A percentile compares a stretch with the other conserved stretches of the same genome.
Conservation (phyloP, 257 asterid genomes). For the Linaria vulgaris region DNA sequence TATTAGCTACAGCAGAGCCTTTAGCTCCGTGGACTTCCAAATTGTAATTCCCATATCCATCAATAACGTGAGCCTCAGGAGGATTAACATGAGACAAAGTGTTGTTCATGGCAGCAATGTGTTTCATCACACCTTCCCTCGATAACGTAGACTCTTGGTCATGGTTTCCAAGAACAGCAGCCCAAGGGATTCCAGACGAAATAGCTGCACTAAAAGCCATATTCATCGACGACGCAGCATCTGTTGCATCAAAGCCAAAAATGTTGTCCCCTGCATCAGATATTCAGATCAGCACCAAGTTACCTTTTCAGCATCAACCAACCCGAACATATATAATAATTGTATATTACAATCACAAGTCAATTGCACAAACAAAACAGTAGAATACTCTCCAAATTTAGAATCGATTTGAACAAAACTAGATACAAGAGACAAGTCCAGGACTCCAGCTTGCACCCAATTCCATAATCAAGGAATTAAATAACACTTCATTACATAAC, state of each 20-base stretch:
- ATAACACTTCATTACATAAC: background rate
- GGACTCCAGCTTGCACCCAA: no score
- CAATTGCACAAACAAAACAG: background rate
- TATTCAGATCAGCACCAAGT: slow-evolving; percentile 20
- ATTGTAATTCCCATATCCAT: slow-evolving; percentile 91
- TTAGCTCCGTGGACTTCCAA: slow-evolving; percentile 72
- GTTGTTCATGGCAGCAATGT: slow-evolving; percentile 68
- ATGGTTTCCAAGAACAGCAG: slow-evolving; percentile 92
- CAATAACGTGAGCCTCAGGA: slow-evolving; percentile 45
- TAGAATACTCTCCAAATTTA: no score
- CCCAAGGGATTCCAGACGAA: slow-evolving; percentile 75
- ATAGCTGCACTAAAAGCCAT: slow-evolving; percentile 87
- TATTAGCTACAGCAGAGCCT: slow-evolving; percentile 55
- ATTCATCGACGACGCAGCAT: slow-evolving; percentile 70
- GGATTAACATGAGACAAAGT: slow-evolving; percentile 77
- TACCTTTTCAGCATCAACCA: background rate
- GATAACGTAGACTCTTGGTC: slow-evolving; percentile 85
- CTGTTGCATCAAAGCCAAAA: slow-evolving; percentile 67
- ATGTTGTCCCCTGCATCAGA: slow-evolving; percentile 90
- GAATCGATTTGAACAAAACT: no score
- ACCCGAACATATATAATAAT: background rate
- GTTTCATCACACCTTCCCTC: slow-evolving; percentile 77
- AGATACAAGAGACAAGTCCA: no score
- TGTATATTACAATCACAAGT: background rate
- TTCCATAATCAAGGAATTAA: background rate